Conservation (phyloP, 208 protist genomes). For the Leishmania braziliensis region DNA sequence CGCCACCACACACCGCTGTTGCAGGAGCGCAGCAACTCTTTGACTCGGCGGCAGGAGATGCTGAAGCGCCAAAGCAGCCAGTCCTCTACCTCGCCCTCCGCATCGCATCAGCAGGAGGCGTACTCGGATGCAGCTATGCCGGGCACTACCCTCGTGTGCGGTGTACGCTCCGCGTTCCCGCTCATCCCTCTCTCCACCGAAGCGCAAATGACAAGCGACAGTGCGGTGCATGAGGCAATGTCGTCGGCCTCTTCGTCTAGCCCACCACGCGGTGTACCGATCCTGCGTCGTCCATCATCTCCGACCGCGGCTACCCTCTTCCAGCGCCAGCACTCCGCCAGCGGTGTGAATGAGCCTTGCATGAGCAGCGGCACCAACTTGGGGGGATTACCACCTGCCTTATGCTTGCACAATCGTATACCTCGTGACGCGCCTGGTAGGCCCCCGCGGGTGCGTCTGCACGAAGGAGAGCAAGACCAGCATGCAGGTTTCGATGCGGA, state of each 20-base stretch:
- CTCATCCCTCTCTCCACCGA: slow-evolving; percentile 7
- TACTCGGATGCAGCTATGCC: not conserved
- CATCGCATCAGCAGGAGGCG: not conserved
- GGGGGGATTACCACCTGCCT: not conserved
- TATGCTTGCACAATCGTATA: slow-evolving; percentile 1
- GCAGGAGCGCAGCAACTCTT: slow-evolving; percentile 17
- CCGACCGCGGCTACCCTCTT: slow-evolving; percentile 1
- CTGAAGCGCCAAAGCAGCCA: slow-evolving; percentile 8
- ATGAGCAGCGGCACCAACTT: not conserved
- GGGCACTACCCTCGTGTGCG: slow-evolving; percentile 13
- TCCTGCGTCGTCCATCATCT: not conserved
- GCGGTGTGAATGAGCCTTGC: not conserved
- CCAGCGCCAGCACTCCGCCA: not conserved
- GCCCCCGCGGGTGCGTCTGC: slow-evolving; percentile 8
- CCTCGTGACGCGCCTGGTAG: slow-evolving; percentile 5
- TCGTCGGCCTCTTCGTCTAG: not conserved
- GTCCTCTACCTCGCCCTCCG: not conserved
- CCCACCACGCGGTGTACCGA: not conserved
- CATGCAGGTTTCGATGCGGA: not conserved
- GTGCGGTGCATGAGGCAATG: not conserved
- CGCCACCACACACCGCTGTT: slow-evolving; percentile 28
- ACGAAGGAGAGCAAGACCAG: not conserved
- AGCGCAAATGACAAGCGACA: slow-evolving; percentile 5
- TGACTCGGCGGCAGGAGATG: slow-evolving; percentile 24
- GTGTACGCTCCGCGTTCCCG: slow-evolving; percentile 18